Base-by-base conservation (phyloP, 306 rosid species). In the Cucurbita moschata region DNA sequence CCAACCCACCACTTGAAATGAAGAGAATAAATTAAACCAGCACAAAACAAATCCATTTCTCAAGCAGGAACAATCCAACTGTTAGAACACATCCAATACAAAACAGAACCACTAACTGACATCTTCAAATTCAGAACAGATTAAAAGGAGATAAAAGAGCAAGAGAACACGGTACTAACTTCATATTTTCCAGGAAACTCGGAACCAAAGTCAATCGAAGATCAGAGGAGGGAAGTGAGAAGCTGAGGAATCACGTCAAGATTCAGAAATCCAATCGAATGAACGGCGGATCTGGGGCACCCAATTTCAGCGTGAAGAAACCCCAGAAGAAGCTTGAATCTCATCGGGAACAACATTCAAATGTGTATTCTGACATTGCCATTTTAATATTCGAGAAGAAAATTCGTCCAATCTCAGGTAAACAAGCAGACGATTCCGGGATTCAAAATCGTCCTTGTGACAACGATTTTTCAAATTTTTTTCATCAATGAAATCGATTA, bases 361-460 rank as follows among this genome's bases (percentile, higher is more conserved):
- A 67, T 67, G 56, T 55, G 72, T 67, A 21, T 19, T 67, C 72
- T 67, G 72, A 67, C 15, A 67, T 67, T 67, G 46, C n/a, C 12
- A 46, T 46, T 67, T 4, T 46, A 64, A 64, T 40, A 64, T 40
- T 64, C 15, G 47, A 47, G 69, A 62, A 15, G 69, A 8, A 62
- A 15, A 62, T 15, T 64, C 8, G 37, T n/a, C 51, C 39, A 44
- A 43, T 19, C 44, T 6, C 18, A 44, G 72, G 7, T 5, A 4
- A 4, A 44, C 10, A 21, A 44, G 72, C 5, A 66, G 51, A 43
- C 7, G 39, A 6, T 42, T 21, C 8, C 13, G 55, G 55, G 69
- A 10, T 63, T 16, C 2, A 13, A 39, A 49, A 58, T 58, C 64
- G 14, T 14, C 54, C 13, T 14, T 14, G 18, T 1, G 8, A 50